Evolutionary conservation across 805 yeast species (phyloP).

Genomic region (Kuraishia hungarica): DNA sequence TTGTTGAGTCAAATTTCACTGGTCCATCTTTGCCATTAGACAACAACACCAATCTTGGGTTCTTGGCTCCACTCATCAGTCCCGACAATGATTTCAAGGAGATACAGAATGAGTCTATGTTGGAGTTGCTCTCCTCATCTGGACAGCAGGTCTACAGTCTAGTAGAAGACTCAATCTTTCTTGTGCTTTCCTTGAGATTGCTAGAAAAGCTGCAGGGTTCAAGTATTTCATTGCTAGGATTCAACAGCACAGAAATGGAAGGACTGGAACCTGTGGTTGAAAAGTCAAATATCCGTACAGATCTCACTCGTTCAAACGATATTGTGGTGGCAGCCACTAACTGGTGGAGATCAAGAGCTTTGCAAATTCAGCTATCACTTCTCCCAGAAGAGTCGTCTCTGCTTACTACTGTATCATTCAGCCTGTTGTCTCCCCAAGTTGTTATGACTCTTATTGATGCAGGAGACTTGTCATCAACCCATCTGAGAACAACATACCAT

Average conservation of each 20-base stretch:
- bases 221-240: constrained; percentile 19
- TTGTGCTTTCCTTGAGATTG: constrained; percentile 32
- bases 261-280: constrained; percentile 15
- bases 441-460: constrained; percentile 24
- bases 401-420: constrained; percentile 31
- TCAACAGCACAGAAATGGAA: constrained; percentile 4
- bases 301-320: constrained; percentile 12
- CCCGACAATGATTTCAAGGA: constrained; percentile 13
- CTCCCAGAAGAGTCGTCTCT: constrained; percentile 47
- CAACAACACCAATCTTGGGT: constrained; percentile 16
- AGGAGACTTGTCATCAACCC: constrained; percentile 19
- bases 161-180: constrained; percentile 38
- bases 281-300: constrained; percentile 9
- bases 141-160: constrained; percentile 71
- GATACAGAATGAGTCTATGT: constrained; percentile 2
- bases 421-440: constrained; percentile 26
- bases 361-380: constrained; percentile 57
- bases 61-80: constrained; percentile 11
- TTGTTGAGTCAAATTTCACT: constrained; percentile 70
- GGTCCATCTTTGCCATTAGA: constrained; percentile 58
- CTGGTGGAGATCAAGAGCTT: constrained; percentile 75
- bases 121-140: constrained; percentile 12
- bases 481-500: constrained; percentile 38
- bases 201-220: constrained; percentile 30
- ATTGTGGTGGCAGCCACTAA: constrained; percentile 37